These are phyloP conservation scores for Starmera pachycereana DNA, from an alignment of 805 yeast genomes.

Conservation along the genomic window DNA sequence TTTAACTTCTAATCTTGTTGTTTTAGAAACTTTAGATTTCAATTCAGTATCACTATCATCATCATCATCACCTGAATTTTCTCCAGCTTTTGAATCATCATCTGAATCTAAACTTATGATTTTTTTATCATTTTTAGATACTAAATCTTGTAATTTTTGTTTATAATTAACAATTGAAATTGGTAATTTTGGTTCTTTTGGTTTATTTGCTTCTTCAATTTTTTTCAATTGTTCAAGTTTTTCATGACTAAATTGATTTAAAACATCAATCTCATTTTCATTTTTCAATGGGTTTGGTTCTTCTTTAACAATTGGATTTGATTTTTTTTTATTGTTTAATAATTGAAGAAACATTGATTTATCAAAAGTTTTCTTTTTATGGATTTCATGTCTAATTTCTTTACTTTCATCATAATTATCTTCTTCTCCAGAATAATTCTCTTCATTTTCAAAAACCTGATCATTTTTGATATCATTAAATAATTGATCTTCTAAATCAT, in stretches of 20 bases:
- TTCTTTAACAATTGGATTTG: conserved; percentile 2
- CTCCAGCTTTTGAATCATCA: neutral
- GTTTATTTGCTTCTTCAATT: neutral
- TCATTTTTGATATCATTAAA: conserved; percentile 2
- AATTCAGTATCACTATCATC: conserved; percentile 12
- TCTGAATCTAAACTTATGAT: neutral
- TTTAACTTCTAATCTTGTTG: conserved; percentile 24
- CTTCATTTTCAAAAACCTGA: conserved; percentile 3
- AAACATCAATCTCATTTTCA: conserved; percentile 6
- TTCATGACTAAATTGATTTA: conserved; percentile 1
- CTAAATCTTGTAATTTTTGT: conserved; percentile 2
- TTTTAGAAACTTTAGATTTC: conserved; percentile 20
- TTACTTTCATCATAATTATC: conserved; percentile 2
- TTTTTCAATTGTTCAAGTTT: neutral
- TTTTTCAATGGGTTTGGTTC: conserved; percentile 4
- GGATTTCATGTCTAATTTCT: conserved; percentile 5
- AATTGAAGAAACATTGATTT: conserved; percentile 14
- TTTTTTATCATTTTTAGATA: neutral
- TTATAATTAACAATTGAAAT: neutral
- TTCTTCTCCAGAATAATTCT: conserved; percentile 5
- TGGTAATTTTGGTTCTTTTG: neutral
- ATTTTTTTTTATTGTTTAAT: conserved; percentile 5
- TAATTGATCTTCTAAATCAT: neutral
- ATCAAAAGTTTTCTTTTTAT: conserved; percentile 10
- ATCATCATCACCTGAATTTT: conserved; percentile 10